Evolutionary conservation across 495 filamentous ascomycete species (phyloP).

Genomic region (Xylaria venustula): DNA sequence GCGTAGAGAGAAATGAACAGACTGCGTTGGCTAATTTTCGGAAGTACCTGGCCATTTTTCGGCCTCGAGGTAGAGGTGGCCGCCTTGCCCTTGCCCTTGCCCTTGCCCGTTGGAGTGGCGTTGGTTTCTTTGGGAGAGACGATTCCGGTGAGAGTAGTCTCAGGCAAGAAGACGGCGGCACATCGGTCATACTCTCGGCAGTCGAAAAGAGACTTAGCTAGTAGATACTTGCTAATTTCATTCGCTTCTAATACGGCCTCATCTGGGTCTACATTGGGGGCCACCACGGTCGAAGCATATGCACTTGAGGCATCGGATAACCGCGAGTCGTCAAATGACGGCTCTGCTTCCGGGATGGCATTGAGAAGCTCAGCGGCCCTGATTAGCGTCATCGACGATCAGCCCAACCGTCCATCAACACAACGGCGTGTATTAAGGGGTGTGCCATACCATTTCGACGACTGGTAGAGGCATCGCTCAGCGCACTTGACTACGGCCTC

Average conservation of each 20-base stretch:
- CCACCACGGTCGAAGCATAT: constrained; percentile 46
- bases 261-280: constrained; percentile 51
- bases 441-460: constrained; percentile 81
- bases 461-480: constrained; percentile 93
- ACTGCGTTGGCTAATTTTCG: constrained; percentile 75
- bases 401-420: neutral
- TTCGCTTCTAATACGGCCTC: constrained; percentile 77
- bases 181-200: constrained; percentile 95
- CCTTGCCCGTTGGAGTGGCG: constrained; percentile 36
- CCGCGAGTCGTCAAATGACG: constrained; percentile 37
- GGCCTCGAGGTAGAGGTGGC: constrained; percentile 27
- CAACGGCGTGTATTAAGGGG: neutral
- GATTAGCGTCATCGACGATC: constrained; percentile 10
- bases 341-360: constrained; percentile 58
- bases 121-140: constrained; percentile 48
- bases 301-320: constrained; percentile 30
- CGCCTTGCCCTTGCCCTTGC: constrained; percentile 57
- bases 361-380: constrained; percentile 96
- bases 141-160: constrained; percentile 63
- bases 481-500: constrained; percentile 86
- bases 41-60: constrained; percentile 26
- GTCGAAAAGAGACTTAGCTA: constrained; percentile 95
- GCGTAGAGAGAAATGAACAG: constrained; percentile 93
- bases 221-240: constrained; percentile 78
- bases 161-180: constrained; percentile 82